Conservation (phyloP, 495 filamentous ascomycete genomes). For the Trypethelium eluteriae region DNA sequence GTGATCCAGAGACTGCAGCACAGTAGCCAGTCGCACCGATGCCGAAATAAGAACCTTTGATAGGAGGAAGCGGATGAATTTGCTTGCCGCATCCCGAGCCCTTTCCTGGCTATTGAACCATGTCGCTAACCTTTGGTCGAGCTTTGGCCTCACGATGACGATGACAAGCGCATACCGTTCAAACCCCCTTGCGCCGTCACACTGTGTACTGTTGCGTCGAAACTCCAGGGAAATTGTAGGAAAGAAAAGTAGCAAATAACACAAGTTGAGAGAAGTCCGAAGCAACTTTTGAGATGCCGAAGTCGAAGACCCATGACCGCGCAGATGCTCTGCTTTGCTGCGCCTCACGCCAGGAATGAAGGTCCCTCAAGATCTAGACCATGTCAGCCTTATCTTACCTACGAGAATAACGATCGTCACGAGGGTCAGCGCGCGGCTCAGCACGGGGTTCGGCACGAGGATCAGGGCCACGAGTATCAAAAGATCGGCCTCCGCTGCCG, state of each 20-base stretch:
- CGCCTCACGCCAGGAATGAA: background rate
- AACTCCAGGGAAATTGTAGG: background rate
- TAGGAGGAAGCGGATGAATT: background rate
- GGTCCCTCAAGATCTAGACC: background rate
- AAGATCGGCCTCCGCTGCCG: slow-evolving; percentile 28
- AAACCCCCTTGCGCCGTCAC: background rate
- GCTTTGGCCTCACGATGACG: background rate
- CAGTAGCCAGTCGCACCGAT: slow-evolving; percentile 1
- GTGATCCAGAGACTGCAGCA: slow-evolving; percentile 2
- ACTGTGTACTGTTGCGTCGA: background rate
- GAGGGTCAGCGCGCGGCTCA: slow-evolving; percentile 14
- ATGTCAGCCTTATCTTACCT: background rate
- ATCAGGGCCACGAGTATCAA: slow-evolving; percentile 21
- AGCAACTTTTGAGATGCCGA: background rate
- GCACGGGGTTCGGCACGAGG: slow-evolving; percentile 18
- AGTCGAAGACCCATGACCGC: background rate
- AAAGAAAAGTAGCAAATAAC: slow-evolving; percentile 8
- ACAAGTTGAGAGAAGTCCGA: background rate
- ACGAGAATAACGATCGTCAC: slow-evolving; percentile 12
- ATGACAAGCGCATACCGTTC: background rate
- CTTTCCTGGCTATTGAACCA: background rate
- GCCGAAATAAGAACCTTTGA: slow-evolving; percentile 3
- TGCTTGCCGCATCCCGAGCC: background rate
- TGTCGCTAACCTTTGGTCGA: background rate
- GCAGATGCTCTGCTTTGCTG: background rate